phyloP scores from a whole-genome alignment of 2,329 filamentous ascomycete species.

The Xylariaceae sp. region DNA sequence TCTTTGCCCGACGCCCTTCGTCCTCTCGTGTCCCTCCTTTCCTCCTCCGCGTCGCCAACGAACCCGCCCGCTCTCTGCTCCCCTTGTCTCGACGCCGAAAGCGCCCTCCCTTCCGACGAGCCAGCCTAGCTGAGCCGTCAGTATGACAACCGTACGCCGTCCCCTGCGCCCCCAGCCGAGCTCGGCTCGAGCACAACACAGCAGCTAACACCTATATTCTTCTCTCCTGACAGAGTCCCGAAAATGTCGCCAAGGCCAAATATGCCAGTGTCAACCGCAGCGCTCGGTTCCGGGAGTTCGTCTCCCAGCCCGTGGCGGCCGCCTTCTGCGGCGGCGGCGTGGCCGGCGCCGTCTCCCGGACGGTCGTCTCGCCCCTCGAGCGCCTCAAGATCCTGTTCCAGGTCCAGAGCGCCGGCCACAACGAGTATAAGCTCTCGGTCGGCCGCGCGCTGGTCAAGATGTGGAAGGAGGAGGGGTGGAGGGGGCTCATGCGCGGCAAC shows the following conservation, averaged over 20 bases:
- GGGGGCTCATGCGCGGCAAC: constrained; percentile 95
- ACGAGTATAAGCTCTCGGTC: constrained; percentile 90
- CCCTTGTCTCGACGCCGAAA: too few species aligned
- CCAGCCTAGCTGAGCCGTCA: constrained; percentile 14
- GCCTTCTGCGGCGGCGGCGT: constrained; percentile 92
- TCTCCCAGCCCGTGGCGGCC: constrained; percentile 80
- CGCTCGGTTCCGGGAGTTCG: constrained; percentile 34
- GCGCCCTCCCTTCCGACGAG: constrained; percentile 2
- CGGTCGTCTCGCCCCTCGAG: constrained; percentile 92
- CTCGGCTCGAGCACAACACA: neutral
- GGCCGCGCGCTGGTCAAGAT: constrained; percentile 86
- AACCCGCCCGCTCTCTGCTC: too few species aligned
- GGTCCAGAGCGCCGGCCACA: constrained; percentile 80
- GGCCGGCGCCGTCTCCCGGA: constrained; percentile 93
- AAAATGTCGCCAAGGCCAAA: constrained; percentile 23
- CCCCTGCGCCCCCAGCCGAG: constrained; percentile 2
- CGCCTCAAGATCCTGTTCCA: constrained; percentile 97
- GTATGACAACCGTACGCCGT: constrained; percentile 31
- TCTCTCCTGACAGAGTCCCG: constrained; percentile 14
- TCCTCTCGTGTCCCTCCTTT: too few species aligned
- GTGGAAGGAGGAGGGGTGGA: constrained; percentile 95
- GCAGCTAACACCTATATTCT: constrained; percentile 10
- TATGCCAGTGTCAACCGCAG: constrained; percentile 19
- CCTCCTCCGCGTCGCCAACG: too few species aligned
- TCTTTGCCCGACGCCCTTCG: too few species aligned